Evolutionary conservation across 1,139 yeast species (phyloP).

Genomic region (Pneumocystis oryctolagi): DNA sequence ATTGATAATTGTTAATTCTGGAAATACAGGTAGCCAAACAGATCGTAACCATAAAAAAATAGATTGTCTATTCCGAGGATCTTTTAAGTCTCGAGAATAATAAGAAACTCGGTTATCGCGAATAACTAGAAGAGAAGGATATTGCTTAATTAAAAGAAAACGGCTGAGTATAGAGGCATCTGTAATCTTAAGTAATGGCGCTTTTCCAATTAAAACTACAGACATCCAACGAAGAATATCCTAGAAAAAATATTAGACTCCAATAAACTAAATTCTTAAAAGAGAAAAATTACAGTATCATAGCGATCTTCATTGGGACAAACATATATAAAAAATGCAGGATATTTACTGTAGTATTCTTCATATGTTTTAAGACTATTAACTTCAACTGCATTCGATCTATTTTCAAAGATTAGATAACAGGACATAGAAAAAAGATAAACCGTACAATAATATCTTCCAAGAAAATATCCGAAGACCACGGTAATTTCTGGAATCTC

Average conservation of each 20-base stretch:
- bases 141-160: conserved; percentile 19
- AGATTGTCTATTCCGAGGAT: conserved; percentile 22
- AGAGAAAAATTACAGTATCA: neutral
- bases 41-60: conserved; percentile 24
- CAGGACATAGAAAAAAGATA: neutral
- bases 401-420: neutral
- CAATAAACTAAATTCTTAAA: neutral
- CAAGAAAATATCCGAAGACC: conserved; percentile 24
- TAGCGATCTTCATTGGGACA: neutral
- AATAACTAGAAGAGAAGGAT: conserved; percentile 25
- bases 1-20: conserved; percentile 26
- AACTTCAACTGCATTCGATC: neutral
- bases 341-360: neutral
- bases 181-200: conserved; percentile 23
- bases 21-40: conserved; percentile 25
- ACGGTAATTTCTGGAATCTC: conserved; percentile 24
- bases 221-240: conserved; percentile 26
- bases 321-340: neutral
- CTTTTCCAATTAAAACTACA: conserved; percentile 24
- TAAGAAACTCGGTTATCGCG: conserved; percentile 20
- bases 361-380: neutral
- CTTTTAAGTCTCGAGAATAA: conserved; percentile 23
- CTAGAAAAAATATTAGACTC: conserved; percentile 11
- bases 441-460: conserved; percentile 12
- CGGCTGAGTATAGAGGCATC: conserved; percentile 21